Conservation (phyloP, 2,329 filamentous ascomycete genomes). For the Paracamarosporium sp. region DNA sequence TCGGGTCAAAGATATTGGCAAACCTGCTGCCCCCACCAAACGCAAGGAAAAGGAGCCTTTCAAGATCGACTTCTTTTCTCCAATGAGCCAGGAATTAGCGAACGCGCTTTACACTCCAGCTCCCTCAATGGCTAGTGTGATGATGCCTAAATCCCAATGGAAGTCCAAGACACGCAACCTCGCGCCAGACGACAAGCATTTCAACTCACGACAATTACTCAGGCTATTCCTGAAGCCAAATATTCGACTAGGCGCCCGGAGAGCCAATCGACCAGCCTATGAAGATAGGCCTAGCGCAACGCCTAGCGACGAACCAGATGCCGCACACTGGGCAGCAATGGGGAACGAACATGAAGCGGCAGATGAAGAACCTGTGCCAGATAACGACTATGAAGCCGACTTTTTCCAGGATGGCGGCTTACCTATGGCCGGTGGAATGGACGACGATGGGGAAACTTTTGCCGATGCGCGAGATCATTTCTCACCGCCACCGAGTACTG, state of each 20-base stretch:
- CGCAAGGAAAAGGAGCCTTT: slow-evolving; percentile 97
- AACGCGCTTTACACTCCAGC: slow-evolving; percentile 84
- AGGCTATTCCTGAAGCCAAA: slow-evolving; percentile 95
- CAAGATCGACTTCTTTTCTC: slow-evolving; percentile 85
- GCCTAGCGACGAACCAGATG: slow-evolving; percentile 82
- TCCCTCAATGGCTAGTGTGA: slow-evolving; percentile 79
- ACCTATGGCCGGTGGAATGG: slow-evolving; percentile 69
- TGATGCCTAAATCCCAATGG: slow-evolving; percentile 91
- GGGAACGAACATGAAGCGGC: slow-evolving; percentile 34
- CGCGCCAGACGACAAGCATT: slow-evolving; percentile 96
- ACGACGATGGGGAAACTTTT: slow-evolving; percentile 74
- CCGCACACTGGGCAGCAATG: slow-evolving; percentile 87
- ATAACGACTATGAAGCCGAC: slow-evolving; percentile 92
- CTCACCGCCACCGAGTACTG: slow-evolving; percentile 69
- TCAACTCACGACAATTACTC: slow-evolving; percentile 90
- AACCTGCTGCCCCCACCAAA: slow-evolving; percentile 65
- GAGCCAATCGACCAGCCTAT: slow-evolving; percentile 44
- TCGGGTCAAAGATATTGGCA: slow-evolving; percentile 79
- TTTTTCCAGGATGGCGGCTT: slow-evolving; percentile 93
- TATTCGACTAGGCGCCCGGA: slow-evolving; percentile 76
- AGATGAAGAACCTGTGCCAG: slow-evolving; percentile 62
- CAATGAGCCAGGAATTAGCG: slow-evolving; percentile 73
- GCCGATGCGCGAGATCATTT: slow-evolving; percentile 82
- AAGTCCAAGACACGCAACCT: slow-evolving; percentile 92
- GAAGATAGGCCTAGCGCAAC: slow-evolving; percentile 52